Conservation (phyloP, 768 basidiomycete genomes). For the Tremella fuciformis region DNA sequence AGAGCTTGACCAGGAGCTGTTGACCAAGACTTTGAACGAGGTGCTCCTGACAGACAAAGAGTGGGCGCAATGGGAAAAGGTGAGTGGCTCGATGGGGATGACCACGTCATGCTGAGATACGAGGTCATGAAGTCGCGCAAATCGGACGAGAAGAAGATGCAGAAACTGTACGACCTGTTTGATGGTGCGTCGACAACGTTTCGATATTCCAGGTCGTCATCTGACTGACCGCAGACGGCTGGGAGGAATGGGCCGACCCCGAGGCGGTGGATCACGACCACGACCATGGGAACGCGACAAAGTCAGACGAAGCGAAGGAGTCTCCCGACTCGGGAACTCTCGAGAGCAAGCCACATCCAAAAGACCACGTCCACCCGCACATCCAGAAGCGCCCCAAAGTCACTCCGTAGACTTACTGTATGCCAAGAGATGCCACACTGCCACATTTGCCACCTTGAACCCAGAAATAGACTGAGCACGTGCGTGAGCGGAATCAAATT, state of each 20-base stretch:
- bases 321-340: no score
- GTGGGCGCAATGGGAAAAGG: conserved; percentile 39
- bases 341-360: no score
- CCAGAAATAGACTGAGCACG: no score
- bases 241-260: conserved; percentile 43
- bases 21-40: conserved; percentile 41
- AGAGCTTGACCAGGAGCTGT: conserved; percentile 23
- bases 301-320: no score
- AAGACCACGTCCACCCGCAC: no score
- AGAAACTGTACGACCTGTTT: conserved; percentile 41
- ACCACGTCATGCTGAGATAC: background rate
- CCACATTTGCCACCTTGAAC: no score
- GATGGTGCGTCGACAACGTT: conserved; percentile 23
- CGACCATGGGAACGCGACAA: no score
- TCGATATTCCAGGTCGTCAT: background rate
- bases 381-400: no score
- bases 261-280: no score
- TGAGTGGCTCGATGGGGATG: background rate
- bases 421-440: no score
- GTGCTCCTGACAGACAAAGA: conserved; percentile 46
- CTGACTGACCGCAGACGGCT: conserved; percentile 35
- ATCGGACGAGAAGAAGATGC: conserved; percentile 32
- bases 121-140: conserved; percentile 24
- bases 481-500: no score
- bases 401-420: no score